Base-by-base conservation (phyloP, 305 asterid genomes). In the Withania somnifera region DNA sequence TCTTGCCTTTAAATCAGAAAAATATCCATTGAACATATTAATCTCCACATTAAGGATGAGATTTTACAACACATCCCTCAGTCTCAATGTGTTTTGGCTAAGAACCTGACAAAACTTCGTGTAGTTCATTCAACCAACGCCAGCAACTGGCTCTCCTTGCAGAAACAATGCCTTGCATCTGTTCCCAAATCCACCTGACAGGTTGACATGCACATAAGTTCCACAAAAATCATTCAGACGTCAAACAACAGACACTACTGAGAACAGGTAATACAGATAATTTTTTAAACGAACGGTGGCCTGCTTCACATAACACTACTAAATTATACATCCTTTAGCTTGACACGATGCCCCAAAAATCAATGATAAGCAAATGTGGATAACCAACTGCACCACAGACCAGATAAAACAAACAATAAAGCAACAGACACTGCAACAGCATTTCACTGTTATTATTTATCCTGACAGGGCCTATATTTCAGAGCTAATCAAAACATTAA, bases 121-220 rank as follows among this genome's bases (percentile, higher is more conserved):
- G 2, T 8, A 30, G 5, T 36, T 84, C 83, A 93, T 80, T 93
- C 97, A 54, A 93, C 92, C 85, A 89, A 87, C 28, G 97, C 97
- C 80, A 93, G 89, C 86, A 93, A 83, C 81, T 93, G 97, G 0
- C 94, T 90, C 7, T 88, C 94, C 82, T 92, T 93, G 81, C 95
- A 91, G 90, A 93, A 93, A 81, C 92, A 88, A 76, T 91, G 94
- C 77, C 87, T 88, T 28, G 54, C 90, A 14, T 92, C 91, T 0
- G 92, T 82, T 50, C 97, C 97, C 91, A 93, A 87, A 77, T 92
- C 93, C 82, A 93, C 95, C 97, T 93, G 87, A 75, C 28, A 84
- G 32, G 54, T 79, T 36, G 58, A 50, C 8, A 60, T 19, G 51
- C n/a, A 28, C 11, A 7, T 24, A n/a, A 82, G 36, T 30, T 26